These are phyloP conservation scores for Dryas alaskensis DNA, from an alignment of 306 rosid species.

Conservation along the genomic window DNA sequence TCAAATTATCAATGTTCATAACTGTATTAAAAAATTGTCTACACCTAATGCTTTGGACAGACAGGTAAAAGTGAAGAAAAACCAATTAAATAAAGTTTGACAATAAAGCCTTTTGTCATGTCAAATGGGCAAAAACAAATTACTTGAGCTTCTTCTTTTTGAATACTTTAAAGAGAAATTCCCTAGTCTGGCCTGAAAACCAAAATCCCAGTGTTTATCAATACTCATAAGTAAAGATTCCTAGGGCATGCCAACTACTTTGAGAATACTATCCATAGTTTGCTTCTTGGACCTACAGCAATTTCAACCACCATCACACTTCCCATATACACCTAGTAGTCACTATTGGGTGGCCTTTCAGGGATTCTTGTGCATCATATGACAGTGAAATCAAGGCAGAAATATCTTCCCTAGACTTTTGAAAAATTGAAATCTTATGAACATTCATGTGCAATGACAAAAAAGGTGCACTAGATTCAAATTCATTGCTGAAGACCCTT, in stretches of 20 bases:
- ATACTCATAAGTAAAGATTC: background rate
- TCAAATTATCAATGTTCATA: constrained; percentile 7
- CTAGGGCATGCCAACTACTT: background rate
- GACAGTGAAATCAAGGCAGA: constrained; percentile 8
- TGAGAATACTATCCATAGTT: background rate
- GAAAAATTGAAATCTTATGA: background rate
- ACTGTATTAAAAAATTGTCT: constrained; percentile 7
- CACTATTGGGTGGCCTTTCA: background rate
- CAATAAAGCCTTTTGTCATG: background rate
- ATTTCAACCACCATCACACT: background rate
- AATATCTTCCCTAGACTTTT: background rate
- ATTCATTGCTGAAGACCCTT: background rate
- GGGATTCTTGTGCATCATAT: background rate
- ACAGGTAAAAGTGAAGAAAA: background rate
- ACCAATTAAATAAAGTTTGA: background rate
- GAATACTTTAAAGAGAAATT: background rate
- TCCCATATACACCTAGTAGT: background rate
- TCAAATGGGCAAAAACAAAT: background rate
- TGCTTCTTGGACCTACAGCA: background rate
- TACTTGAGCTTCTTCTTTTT: background rate
- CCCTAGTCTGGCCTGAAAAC: background rate
- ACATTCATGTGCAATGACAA: constrained; percentile 10
- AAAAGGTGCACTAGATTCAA: constrained; percentile 8
- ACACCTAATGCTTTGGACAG: background rate
- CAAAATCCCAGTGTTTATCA: background rate